Conservation (phyloP, 163 green algal species). For the Coccomyxa subellipsoidea region DNA sequence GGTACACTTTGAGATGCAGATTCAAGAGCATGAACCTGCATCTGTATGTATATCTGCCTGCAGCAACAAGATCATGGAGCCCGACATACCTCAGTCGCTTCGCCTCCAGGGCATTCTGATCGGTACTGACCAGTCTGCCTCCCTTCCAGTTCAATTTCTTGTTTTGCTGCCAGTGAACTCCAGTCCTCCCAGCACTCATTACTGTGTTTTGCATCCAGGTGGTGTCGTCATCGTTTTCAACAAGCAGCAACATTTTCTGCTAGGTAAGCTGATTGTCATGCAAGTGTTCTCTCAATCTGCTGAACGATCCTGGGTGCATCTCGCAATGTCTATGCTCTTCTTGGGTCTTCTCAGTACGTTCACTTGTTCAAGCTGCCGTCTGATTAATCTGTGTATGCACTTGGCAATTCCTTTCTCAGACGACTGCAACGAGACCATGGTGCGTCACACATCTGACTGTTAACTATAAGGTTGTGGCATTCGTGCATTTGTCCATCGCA, state of each 20-base stretch:
- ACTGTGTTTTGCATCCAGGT: neutral
- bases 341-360: no score
- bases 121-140: constrained; percentile 16
- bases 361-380: no score
- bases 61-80: constrained; percentile 74
- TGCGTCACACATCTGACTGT: neutral
- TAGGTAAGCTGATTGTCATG: constrained; percentile 37
- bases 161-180: no score
- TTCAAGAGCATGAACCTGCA: neutral
- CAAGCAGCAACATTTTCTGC: constrained; percentile 63
- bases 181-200: no score
- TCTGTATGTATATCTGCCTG: constrained; percentile 3
- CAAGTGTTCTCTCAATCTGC: neutral
- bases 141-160: no score
- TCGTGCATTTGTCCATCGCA: no score
- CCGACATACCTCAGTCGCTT: constrained; percentile 78
- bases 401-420: no score
- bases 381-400: neutral
- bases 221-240: constrained; percentile 72
- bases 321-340: no score
- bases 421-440: constrained; percentile 11
- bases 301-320: neutral
- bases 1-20: neutral
- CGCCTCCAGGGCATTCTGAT: constrained; percentile 73
- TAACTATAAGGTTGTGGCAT: no score